Evolutionary conservation across 345 rosid genomes (phyloP), one percentile per base, ranked within the genome.

Genomic region (Geranium rotundifolium): DNA sequence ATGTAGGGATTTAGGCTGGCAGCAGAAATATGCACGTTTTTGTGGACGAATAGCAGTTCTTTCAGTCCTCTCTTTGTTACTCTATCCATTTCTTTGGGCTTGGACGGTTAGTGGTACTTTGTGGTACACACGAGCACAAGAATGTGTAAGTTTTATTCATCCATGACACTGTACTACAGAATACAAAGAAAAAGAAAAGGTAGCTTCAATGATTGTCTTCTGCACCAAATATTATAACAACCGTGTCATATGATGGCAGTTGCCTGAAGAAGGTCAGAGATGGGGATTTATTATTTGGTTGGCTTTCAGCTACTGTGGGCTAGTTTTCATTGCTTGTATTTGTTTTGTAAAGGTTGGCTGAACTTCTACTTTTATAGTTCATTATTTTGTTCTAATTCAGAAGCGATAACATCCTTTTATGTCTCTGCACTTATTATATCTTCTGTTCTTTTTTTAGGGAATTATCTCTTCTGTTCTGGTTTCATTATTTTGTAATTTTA

Each of bases 281-380:
- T 95, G 96, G 96, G 96, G 96, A 62, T 95, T 95, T 71, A 81
- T 95, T 29, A 95, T 95, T 66, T 95, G 99, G 99, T 78, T 95
- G 74, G 75, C 87, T 71, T 88, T 88, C 75, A 95, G 99, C 76
- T 95, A 90, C 81, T 88, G 92, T 76, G 95, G 88, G 69, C 97
- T 95, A 58, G 65, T 90, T 66, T 85, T 89, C 76, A 73, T 95
- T 60, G 88, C 95, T 64, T 82, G 87, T 82, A 84, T 85, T 83
- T 95, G 88, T 30, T 15, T 81, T 57, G 79, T 89, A 74, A 90
- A 88, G 96, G 99, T 84, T 58, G 59, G 73, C 55, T 37, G 17
- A 69, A 52, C 61, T 54, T 52, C 54, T 60, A 67, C n/a, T 20
- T 46, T 20, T 23, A 57, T 12, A 0, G 17, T 65, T 46, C 52